Evolutionary conservation across 1,139 yeast species (phyloP).

Genomic region (Candida frijolesensis): DNA sequence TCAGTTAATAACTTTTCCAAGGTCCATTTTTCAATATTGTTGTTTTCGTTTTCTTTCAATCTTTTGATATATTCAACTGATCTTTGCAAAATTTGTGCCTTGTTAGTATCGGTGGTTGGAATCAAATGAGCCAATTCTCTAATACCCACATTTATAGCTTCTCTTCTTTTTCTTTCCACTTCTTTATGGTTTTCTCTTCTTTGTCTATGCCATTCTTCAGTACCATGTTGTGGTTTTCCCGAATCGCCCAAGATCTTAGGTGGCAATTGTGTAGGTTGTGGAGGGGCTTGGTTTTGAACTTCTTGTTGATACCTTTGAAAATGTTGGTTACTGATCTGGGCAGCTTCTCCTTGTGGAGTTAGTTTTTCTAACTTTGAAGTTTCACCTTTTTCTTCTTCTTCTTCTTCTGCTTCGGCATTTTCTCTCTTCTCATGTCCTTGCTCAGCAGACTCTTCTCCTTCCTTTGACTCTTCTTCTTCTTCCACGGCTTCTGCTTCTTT

Average conservation of each 20-base stretch:
- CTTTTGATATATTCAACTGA: constrained; percentile 90
- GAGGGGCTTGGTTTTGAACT: constrained; percentile 14
- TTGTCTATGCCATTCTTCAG: constrained; percentile 86
- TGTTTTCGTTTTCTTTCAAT: constrained; percentile 84
- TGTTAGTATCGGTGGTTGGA: constrained; percentile 89
- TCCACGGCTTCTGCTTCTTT: background rate
- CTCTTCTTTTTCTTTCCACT: constrained; percentile 95
- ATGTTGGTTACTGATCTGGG: constrained; percentile 3
- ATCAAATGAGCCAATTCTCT: constrained; percentile 78
- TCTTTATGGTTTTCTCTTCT: constrained; percentile 94
- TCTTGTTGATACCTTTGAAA: constrained; percentile 6
- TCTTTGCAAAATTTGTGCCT: constrained; percentile 83
- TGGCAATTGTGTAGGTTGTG: constrained; percentile 22
- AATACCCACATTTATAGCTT: constrained; percentile 87
- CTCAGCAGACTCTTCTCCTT: background rate
- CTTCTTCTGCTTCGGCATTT: constrained; percentile 1
- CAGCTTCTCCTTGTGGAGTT: background rate
- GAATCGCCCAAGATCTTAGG: constrained; percentile 34
- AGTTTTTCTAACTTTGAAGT: background rate
- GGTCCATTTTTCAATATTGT: constrained; percentile 91
- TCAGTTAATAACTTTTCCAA: constrained; percentile 88
- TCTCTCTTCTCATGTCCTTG: background rate
- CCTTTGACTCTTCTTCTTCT: background rate
- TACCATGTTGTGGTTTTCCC: constrained; percentile 58
- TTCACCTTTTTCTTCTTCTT: constrained; percentile 21